Conservation (phyloP, 2,329 filamentous ascomycete species). For the Xylariaceae sp. region DNA sequence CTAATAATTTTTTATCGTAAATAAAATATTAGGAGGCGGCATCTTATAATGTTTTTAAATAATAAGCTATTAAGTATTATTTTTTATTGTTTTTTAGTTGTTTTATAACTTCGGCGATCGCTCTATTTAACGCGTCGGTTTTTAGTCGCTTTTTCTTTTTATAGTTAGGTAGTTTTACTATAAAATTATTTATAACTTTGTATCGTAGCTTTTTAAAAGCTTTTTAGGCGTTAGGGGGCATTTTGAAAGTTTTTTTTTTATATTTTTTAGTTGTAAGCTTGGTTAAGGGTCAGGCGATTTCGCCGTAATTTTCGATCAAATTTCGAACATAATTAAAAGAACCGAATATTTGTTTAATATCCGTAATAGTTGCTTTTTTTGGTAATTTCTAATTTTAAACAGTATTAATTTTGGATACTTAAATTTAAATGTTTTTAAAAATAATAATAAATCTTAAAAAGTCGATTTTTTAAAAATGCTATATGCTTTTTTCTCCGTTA, state of each 20-base stretch:
- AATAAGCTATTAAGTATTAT: not conserved
- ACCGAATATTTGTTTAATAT: not conserved
- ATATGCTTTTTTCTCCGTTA: too few species aligned
- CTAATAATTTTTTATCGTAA: not conserved
- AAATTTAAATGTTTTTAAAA: slow-evolving; percentile 1
- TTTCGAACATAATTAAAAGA: slow-evolving; percentile 1
- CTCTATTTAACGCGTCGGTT: not conserved
- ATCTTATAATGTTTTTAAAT: not conserved
- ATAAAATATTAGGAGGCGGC: not conserved
- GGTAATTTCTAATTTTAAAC: not conserved
- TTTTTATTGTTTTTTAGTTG: not conserved
- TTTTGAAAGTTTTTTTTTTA: not conserved
- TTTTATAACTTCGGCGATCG: not conserved
- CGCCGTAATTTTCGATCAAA: not conserved
- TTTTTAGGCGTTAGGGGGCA: not conserved
- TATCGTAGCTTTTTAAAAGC: too few species aligned
- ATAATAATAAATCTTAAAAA: too few species aligned
- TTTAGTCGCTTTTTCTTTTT: not conserved
- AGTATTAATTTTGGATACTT: slow-evolving; percentile 1
- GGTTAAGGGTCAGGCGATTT: not conserved
- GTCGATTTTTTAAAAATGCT: too few species aligned
- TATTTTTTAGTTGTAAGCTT: not conserved
- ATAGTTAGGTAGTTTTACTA: not conserved
- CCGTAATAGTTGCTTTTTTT: not conserved
- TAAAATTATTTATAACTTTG: not conserved